Percentiles rank a stretch among this genome's conserved stretches.
Evolutionary conservation across 2,329 filamentous ascomycete species (phyloP).

Genomic region (Neofusicoccum cordaticola): DNA sequence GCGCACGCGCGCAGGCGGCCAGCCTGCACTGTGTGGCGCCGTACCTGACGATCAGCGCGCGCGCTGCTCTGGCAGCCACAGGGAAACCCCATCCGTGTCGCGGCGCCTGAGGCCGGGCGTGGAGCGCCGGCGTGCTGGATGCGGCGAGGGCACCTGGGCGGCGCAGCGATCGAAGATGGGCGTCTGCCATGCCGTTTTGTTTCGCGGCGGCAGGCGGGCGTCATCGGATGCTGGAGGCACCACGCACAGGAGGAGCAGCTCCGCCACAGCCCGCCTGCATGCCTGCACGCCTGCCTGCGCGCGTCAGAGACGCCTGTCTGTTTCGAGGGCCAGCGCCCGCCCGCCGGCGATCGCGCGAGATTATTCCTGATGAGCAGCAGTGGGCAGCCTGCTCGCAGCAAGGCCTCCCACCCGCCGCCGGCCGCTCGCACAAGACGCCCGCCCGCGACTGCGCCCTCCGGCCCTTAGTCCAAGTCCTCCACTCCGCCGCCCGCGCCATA

Average conservation of each 20-base stretch:
- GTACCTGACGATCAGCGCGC: neutral
- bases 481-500: neutral
- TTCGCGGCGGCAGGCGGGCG: neutral
- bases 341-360: neutral
- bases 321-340: no score
- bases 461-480: no score
- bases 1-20: no score
- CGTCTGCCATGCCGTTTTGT: neutral
- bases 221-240: neutral
- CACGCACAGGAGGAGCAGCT: neutral
- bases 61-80: neutral
- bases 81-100: no score
- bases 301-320: neutral
- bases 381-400: neutral
- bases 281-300: neutral
- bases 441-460: neutral
- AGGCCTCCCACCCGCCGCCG: neutral
- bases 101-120: no score
- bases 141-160: neutral
- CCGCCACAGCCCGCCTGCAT: neutral
- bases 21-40: neutral
- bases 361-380: neutral
- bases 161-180: neutral
- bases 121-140: neutral
- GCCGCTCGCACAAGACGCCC: neutral